Evolutionary conservation across 2,329 filamentous ascomycete genomes (phyloP), one percentile per base, ranked within the genome.

Genomic region (Chlorencoelia australis): DNA sequence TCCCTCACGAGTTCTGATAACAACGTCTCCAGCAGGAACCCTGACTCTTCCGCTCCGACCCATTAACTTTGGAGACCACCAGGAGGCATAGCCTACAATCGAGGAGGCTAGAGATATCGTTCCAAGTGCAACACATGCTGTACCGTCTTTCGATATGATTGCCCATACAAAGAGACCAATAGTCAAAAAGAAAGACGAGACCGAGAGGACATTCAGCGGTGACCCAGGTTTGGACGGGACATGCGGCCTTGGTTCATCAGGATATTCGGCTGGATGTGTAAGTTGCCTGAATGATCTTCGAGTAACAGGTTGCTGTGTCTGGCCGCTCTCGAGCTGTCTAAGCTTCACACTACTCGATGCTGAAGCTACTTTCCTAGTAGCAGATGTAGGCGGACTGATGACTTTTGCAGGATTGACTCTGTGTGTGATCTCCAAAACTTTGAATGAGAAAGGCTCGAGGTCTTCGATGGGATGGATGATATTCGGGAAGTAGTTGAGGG

Each of bases 401-500:
- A 13, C 9, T 8, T 32, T 25, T 19, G 25, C 18, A 7, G 21
- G 15, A 4, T 34, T 27, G 5, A 39, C 34, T 18, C 35, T 55
- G 45, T 74, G 70, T 41, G 49, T 57, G 38, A 75, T 73, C 39
- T 64, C 53, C 18, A 69, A 47, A 21, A 71, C 61, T 43, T 60
- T 57, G 51, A 75, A 71, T 11, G 60, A 55, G 39, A 68, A 71
- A 2, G 66, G 53, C 3, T 59, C 56, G 13, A 69, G 47, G 5
- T 66, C 58, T 29, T 73, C 69, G 14, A 75, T 63, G 4, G 67
- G 68, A 34, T 73, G 69, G 39, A 78, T 66, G 43, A 77, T 71
- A 45, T 73, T 73, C 26, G 73, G 69, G 46, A 78, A 78, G 60
- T 74, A 76, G 37, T 73, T 73, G 4, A 77, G 65, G 1, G 68